Conservation (phyloP, 2,329 filamentous ascomycete genomes). For the Verticillium longisporum region DNA sequence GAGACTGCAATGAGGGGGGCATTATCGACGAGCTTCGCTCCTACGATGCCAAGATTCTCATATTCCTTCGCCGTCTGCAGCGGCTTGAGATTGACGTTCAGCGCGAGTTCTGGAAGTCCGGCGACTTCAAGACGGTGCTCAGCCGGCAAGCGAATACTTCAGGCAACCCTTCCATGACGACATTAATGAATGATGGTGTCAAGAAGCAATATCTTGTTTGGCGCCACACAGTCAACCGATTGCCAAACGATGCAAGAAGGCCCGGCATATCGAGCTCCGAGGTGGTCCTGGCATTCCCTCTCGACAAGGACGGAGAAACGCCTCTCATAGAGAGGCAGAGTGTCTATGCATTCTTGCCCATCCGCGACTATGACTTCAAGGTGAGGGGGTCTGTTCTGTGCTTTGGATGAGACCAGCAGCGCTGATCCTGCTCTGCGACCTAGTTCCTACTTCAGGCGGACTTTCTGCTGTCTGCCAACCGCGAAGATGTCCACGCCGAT, state of each 20-base stretch:
- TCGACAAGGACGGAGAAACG: background rate
- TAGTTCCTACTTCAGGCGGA: slow-evolving; percentile 19
- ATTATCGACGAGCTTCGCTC: slow-evolving; percentile 12
- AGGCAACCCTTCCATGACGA: background rate
- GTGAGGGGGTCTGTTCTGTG: background rate
- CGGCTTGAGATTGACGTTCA: slow-evolving; percentile 13
- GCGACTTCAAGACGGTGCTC: background rate
- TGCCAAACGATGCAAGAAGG: slow-evolving; percentile 7
- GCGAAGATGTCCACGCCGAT: slow-evolving; percentile 14
- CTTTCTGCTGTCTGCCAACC: slow-evolving; percentile 16
- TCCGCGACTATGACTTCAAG: slow-evolving; percentile 17
- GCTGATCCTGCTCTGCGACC: background rate
- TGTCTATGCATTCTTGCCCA: slow-evolving; percentile 18
- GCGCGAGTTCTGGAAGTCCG: background rate
- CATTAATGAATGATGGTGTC: slow-evolving; percentile 2
- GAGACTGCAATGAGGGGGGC: slow-evolving; percentile 8
- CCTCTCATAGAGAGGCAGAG: slow-evolving; percentile 7
- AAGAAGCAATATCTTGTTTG: slow-evolving; percentile 8
- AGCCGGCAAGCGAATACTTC: background rate
- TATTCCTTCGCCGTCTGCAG: slow-evolving; percentile 22
- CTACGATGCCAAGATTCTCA: slow-evolving; percentile 18
- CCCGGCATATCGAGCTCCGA: slow-evolving; percentile 7
- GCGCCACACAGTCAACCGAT: slow-evolving; percentile 2
- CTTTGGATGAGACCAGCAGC: background rate
- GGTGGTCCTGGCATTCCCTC: slow-evolving; percentile 15